Base-by-base conservation (phyloP, 2,329 filamentous ascomycete species). In the Curvularia lunata region DNA sequence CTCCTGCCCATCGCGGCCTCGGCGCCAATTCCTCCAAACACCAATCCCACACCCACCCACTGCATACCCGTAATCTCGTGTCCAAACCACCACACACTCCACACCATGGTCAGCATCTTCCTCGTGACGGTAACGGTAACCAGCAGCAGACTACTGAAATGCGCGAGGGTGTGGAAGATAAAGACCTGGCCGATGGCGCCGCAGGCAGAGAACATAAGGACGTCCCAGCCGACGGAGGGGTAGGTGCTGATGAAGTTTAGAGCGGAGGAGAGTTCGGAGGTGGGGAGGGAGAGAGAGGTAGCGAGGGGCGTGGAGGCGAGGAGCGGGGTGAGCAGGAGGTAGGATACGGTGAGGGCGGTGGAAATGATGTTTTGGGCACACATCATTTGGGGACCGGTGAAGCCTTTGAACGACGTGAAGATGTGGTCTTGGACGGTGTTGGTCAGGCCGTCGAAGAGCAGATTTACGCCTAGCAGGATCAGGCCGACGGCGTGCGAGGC, bases 61-160 rank as follows among this genome's bases (percentile, higher is more conserved):
- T 99, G 95, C 84, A 94, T 96, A n/a, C 82, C 80, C 27, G 86
- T 90, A 48, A 99, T 84, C 62, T 85, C 86, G 77, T 99, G 95
- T 27, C 95, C 95, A 75, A 98, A 99, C 80, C 92, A 92, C 59
- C 98, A 82, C 27, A 99, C 95, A 52, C 92, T 97, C 50, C 98
- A 84, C 58, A 98, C 91, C 95, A 99, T 99, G 66, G 94, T 98
- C 76, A 98, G 86, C 95, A 99, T 99, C 82, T 99, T 99, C 73
- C 95, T 86, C 45, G 95, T 99, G 45, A 99, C 95, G 1, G 92
- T 99, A 2, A 99, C 93, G 4, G 95, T 98, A 42, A 98, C 94
- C 48, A 99, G 86, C 50, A 98, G 84, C 48, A 99, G 85, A 9
- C 90, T 95, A 9, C 91, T 95, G 80, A 98, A 99, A 48, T 91